These are phyloP conservation scores for Leccinum cinnamomeum DNA, from an alignment of 1,284 basidiomycete species.

Conservation along the genomic window DNA sequence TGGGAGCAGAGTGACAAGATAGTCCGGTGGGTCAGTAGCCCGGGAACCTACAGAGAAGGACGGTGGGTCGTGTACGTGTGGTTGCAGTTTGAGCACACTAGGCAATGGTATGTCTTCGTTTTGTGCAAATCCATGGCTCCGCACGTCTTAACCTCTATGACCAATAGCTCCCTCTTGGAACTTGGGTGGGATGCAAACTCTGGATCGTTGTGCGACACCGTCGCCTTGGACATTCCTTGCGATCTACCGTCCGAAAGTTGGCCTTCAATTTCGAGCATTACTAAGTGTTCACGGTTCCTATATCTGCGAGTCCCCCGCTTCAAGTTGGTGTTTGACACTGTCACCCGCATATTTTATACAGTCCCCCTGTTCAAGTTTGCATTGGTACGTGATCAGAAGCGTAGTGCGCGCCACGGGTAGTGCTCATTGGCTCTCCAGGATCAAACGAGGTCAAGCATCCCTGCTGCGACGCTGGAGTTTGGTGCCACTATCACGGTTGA, in stretches of 20 bases:
- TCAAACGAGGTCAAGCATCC: neutral
- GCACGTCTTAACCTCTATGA: neutral
- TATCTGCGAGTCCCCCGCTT: neutral
- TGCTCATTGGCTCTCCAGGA: neutral
- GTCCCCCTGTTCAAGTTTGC: conserved; percentile 1
- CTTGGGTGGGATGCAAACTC: neutral
- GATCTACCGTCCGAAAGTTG: too few species aligned
- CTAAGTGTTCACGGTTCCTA: neutral
- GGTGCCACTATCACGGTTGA: neutral
- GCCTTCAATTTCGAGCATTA: neutral
- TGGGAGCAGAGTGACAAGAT: neutral
- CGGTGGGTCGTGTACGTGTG: neutral
- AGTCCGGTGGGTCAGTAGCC: too few species aligned
- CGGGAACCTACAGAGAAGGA: too few species aligned
- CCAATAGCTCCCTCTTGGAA: neutral
- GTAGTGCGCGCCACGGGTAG: neutral
- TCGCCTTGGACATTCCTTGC: neutral
- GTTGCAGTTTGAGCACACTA: neutral
- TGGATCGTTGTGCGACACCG: neutral
- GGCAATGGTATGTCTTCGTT: neutral
- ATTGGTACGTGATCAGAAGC: conserved; percentile 1
- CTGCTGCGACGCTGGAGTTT: neutral
- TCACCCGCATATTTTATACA: conserved; percentile 1
- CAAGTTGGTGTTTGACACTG: conserved; percentile 3
- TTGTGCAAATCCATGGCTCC: neutral